phyloP scores from a whole-genome alignment of 78 protist genomes.

The Bodo saltans region DNA sequence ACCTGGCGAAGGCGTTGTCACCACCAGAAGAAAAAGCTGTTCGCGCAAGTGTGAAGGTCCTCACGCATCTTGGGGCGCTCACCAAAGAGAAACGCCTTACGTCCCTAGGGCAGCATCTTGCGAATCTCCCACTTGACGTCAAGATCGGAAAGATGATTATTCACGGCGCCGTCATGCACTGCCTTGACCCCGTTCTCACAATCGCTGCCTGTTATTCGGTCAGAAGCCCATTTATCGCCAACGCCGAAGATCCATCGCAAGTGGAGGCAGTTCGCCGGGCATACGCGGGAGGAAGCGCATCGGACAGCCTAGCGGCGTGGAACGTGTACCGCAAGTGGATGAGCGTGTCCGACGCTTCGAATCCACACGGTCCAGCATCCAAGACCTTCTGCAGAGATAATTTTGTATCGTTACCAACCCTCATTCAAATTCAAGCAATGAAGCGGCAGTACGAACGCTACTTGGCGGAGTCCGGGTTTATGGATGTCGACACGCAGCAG shows the following conservation, averaged over 20 bases:
- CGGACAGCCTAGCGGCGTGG: slow-evolving; percentile 63
- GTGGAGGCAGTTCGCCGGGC: slow-evolving; percentile 32
- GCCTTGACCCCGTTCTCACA: slow-evolving; percentile 78
- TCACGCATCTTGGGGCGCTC: slow-evolving; percentile 36
- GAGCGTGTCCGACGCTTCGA: slow-evolving; percentile 12
- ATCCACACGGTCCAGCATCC: no score
- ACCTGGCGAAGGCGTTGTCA: slow-evolving; percentile 62
- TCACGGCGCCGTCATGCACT: slow-evolving; percentile 59
- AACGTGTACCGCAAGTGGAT: slow-evolving; percentile 54
- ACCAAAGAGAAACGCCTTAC: slow-evolving; percentile 24
- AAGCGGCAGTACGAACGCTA: slow-evolving; percentile 44
- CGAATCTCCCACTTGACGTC: slow-evolving; percentile 77
- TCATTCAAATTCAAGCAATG: slow-evolving; percentile 36
- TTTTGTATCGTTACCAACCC: neutral
- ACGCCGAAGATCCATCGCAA: slow-evolving; percentile 51
- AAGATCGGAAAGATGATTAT: slow-evolving; percentile 76
- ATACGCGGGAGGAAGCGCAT: slow-evolving; percentile 26
- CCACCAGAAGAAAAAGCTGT: slow-evolving; percentile 50
- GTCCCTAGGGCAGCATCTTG: slow-evolving; percentile 71
- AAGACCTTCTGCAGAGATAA: slow-evolving; percentile 30
- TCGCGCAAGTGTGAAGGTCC: slow-evolving; percentile 31
- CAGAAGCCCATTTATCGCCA: slow-evolving; percentile 62
- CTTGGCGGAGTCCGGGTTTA: slow-evolving; percentile 43
- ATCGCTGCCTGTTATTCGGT: slow-evolving; percentile 69
- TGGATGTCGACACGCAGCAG: neutral